Evolutionary conservation across 805 yeast species (phyloP).

Genomic region (Wickerhamomyces alni): DNA sequence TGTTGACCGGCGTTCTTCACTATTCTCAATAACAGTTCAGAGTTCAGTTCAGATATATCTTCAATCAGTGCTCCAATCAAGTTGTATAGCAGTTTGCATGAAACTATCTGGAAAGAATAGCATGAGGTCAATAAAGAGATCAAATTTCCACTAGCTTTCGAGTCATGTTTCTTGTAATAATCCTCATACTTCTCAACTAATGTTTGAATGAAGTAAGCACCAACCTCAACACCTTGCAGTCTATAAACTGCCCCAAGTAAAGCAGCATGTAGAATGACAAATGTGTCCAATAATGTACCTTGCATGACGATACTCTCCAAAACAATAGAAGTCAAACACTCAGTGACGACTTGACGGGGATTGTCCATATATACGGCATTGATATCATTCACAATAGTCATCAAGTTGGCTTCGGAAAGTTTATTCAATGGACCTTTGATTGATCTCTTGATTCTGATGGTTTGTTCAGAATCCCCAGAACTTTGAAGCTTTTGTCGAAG

Average conservation of each 20-base stretch:
- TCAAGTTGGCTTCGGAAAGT: conserved; percentile 81
- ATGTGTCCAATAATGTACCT: conserved; percentile 68
- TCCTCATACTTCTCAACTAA: conserved; percentile 65
- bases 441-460: conserved; percentile 45
- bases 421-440: conserved; percentile 83
- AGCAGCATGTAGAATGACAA: conserved; percentile 74
- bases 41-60: conserved; percentile 60
- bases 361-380: conserved; percentile 55
- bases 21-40: conserved; percentile 71
- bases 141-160: conserved; percentile 57
- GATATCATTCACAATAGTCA: conserved; percentile 63
- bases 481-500: conserved; percentile 46
- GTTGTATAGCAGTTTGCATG: conserved; percentile 74
- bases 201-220: conserved; percentile 78
- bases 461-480: conserved; percentile 38
- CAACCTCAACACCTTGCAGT: conserved; percentile 80
- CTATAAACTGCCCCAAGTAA: conserved; percentile 70
- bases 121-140: conserved; percentile 70
- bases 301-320: conserved; percentile 60
- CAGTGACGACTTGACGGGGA: conserved; percentile 78
- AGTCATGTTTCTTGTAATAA: conserved; percentile 31
- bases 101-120: conserved; percentile 71
- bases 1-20: conserved; percentile 76
- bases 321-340: conserved; percentile 55
- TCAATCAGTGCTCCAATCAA: conserved; percentile 48